A percentile compares a stretch with the other conserved stretches of the same genome.
Conservation (phyloP, 306 rosid genomes). For the Pterocarpus santalinus region DNA sequence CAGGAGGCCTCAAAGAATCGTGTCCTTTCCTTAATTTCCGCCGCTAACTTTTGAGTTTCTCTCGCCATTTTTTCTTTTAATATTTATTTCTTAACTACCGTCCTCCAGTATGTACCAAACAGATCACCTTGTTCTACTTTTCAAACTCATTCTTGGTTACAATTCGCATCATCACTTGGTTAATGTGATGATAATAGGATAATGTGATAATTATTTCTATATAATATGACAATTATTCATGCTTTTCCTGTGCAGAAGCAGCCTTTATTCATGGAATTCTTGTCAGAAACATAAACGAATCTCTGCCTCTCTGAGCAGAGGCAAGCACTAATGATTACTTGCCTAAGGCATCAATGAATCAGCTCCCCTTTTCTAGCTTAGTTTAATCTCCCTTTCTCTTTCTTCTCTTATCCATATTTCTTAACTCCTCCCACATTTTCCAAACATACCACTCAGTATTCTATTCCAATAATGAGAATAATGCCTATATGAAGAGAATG, state of each 20-base stretch:
- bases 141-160: no score
- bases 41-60: no score
- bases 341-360: background rate
- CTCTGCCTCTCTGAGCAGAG: background rate
- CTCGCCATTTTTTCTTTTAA: no score
- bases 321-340: background rate
- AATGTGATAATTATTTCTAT: no score
- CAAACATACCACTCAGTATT: background rate
- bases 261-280: background rate
- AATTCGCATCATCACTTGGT: no score
- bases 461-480: background rate
- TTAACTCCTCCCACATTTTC: background rate
- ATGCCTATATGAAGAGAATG: constrained; percentile 11
- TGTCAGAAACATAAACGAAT: background rate
- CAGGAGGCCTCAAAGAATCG: no score
- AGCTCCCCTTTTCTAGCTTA: background rate
- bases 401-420: background rate
- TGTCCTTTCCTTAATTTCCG: no score
- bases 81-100: no score
- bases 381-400: background rate
- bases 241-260: background rate
- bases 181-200: no score
- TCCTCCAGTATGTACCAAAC: no score
- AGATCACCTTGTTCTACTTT: no score
- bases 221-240: no score